Conservation (phyloP, 129 eudicot species). For the Pseudognaphalium luteoalbum region DNA sequence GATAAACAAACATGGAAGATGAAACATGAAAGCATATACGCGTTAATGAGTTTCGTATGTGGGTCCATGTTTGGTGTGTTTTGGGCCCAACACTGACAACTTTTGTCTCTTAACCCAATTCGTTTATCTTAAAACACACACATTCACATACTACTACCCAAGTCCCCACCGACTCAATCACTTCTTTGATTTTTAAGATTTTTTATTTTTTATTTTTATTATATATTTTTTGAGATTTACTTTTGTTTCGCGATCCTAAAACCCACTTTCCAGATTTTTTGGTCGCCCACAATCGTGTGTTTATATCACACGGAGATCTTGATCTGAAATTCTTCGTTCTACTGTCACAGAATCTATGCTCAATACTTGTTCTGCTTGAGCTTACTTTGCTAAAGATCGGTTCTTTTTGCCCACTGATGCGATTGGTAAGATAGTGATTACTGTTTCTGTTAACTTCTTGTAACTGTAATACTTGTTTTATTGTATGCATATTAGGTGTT, state of each 20-base stretch:
- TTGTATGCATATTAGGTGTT: conserved; percentile 7
- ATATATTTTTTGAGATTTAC: conserved; percentile 16
- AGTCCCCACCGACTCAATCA: not conserved
- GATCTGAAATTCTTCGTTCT: conserved; percentile 11
- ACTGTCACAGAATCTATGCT: not conserved
- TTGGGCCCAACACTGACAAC: not conserved
- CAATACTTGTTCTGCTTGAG: not conserved
- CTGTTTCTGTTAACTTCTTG: not conserved
- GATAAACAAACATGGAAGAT: no score
- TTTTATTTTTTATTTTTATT: not conserved
- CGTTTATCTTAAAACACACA: not conserved
- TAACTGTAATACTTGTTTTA: not conserved
- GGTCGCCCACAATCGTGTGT: conserved; percentile 21
- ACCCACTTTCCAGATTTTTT: conserved; percentile 36
- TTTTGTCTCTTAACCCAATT: not conserved
- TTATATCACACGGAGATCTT: conserved; percentile 23
- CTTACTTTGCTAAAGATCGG: conserved; percentile 19
- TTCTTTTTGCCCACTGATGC: conserved; percentile 36
- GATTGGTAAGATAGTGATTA: conserved; percentile 36
- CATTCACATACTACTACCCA: not conserved
- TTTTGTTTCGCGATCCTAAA: conserved; percentile 20
- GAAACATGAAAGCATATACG: not conserved
- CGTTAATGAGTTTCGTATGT: not conserved
- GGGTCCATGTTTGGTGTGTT: not conserved
- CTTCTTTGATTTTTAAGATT: not conserved